phyloP scores from a whole-genome alignment of 2,329 filamentous ascomycete genomes.

The Ophiostoma novo-ulmi region DNA sequence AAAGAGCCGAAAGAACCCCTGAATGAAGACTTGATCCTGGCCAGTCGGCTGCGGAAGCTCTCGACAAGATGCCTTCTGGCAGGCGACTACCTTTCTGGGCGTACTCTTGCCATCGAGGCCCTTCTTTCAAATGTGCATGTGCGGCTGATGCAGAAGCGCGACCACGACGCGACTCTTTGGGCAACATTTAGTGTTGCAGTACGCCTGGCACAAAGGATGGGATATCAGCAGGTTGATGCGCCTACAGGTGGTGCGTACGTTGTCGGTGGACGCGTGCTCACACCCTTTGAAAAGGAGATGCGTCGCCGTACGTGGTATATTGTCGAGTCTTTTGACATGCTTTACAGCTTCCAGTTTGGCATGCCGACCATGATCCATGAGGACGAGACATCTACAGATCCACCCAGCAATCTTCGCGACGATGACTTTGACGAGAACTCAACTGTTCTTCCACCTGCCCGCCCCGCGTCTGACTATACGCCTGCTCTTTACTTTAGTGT shows the following conservation, averaged over 20 bases:
- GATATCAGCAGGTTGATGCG: conserved; percentile 43
- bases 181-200: conserved; percentile 44
- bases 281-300: conserved; percentile 49
- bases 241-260: conserved; percentile 11
- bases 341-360: conserved; percentile 48
- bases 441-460: conserved; percentile 49
- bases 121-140: conserved; percentile 44
- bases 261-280: conserved; percentile 30
- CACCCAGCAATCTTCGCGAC: conserved; percentile 60
- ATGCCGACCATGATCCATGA: conserved; percentile 42
- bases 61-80: conserved; percentile 45
- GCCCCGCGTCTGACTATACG: conserved; percentile 55
- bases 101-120: conserved; percentile 46
- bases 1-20: conserved; percentile 31
- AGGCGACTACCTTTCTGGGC: conserved; percentile 44
- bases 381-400: conserved; percentile 57
- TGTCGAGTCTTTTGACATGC: conserved; percentile 45
- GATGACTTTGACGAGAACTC: conserved; percentile 58
- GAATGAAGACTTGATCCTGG: conserved; percentile 22
- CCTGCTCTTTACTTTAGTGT: conserved; percentile 49
- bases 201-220: conserved; percentile 48
- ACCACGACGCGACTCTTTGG: conserved; percentile 44
- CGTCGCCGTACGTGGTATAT: conserved; percentile 47
- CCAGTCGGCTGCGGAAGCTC: conserved; percentile 29
- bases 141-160: conserved; percentile 39